phyloP scores from a whole-genome alignment of 1,284 basidiomycete genomes.

The Ceratobasidium theobromae region DNA sequence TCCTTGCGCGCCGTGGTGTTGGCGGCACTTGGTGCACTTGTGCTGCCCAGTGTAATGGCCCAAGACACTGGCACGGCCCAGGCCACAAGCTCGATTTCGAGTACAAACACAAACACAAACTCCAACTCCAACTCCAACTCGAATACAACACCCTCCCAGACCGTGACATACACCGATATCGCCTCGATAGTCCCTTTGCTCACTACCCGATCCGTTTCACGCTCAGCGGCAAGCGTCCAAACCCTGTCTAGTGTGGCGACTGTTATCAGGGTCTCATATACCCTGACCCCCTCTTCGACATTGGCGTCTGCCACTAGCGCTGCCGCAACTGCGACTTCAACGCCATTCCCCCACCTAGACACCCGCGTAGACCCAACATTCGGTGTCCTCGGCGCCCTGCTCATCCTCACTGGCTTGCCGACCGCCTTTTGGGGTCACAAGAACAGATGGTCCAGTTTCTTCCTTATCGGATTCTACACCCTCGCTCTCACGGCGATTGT shows the following conservation, averaged over 20 bases:
- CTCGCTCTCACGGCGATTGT: slow-evolving; percentile 82
- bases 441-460: slow-evolving; percentile 94
- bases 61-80: neutral
- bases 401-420: slow-evolving; percentile 87
- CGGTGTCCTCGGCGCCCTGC: slow-evolving; percentile 82
- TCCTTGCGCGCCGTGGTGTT: neutral
- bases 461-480: slow-evolving; percentile 88
- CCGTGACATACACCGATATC: slow-evolving; percentile 8
- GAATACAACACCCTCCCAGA: neutral
- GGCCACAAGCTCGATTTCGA: neutral
- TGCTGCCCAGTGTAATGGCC: neutral
- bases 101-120: neutral
- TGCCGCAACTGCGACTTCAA: slow-evolving; percentile 45
- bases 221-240: slow-evolving; percentile 1
- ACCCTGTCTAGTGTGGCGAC: slow-evolving; percentile 28
- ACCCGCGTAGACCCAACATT: slow-evolving; percentile 86
- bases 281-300: slow-evolving; percentile 40
- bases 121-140: neutral
- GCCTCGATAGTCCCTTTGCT: neutral
- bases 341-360: slow-evolving; percentile 56
- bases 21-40: neutral
- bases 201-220: slow-evolving; percentile 16
- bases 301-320: slow-evolving; percentile 50
- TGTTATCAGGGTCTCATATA: slow-evolving; percentile 24
- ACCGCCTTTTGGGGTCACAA: slow-evolving; percentile 91